Evolutionary conservation across 345 rosid genomes (phyloP), one percentile per base, ranked within the genome.

Genomic region (Eucalyptus globulus): DNA sequence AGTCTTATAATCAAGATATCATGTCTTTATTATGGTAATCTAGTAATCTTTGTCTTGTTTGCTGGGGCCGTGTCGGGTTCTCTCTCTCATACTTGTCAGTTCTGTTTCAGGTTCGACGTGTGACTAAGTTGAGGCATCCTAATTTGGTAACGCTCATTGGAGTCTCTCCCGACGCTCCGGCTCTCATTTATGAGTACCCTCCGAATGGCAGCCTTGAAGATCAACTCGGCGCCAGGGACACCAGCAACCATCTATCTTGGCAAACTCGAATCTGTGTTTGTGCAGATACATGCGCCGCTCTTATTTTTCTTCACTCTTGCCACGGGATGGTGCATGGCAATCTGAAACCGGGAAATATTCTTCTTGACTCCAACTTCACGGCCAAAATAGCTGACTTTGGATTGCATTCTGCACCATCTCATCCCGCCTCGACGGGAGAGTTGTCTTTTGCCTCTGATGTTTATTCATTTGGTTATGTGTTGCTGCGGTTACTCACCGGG

Each of bases 191-290:
- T 40, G 99, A 97, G 93, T 95, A 94, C 93, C 94, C 94, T 80
- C 94, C 96, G 26, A 95, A 95, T 93, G 99, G 98, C 87, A 96
- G 97, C 92, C 98, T 97, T 53, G 99, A 97, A 92, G 99, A 97
- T 86, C 93, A 96, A 88, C 95, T 97, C 81, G 92, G 90, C 92
- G 94, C 97, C 91, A 91, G 65, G 90, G 95, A 94, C 90, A 95
- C 91, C 92, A 91, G 96, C 88, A 91, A 94, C 6, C 98, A 97
- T 44, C 88, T 97, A 88, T 94, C 98, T 49, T 97, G 99, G 99
- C 97, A 96, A 92, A 94, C 92, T 67, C 95, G 99, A 62, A 94
- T 96, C 31, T 92, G 96, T 89, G 93, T 97, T 53, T 97, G 95
- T 86, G 88, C 95, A 10, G 99, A 97, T 88, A 88, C 95, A 62